These are phyloP conservation scores for Calonectria hawksworthii DNA, from an alignment of 2,329 filamentous ascomycete genomes.

Conservation along the genomic window DNA sequence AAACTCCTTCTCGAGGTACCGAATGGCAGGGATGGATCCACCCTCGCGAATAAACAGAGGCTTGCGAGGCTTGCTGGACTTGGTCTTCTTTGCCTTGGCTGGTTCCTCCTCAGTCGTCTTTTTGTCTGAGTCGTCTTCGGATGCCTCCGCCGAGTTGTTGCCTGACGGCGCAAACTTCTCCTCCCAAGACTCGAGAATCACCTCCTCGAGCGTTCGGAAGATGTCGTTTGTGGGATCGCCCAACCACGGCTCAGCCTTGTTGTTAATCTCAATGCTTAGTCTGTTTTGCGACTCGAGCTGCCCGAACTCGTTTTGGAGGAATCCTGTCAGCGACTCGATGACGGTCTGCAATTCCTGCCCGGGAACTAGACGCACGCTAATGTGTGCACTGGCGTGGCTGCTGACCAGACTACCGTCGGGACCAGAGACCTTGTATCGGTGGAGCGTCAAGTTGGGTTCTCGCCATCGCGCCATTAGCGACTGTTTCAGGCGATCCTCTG, in stretches of 20 bases:
- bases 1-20: constrained; percentile 96
- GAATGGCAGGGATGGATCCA: constrained; percentile 92
- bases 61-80: constrained; percentile 60
- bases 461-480: constrained; percentile 95
- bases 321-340: constrained; percentile 74
- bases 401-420: constrained; percentile 94
- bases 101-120: constrained; percentile 34
- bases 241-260: constrained; percentile 96
- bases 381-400: constrained; percentile 86
- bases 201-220: constrained; percentile 88
- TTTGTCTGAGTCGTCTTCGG: constrained; percentile 8
- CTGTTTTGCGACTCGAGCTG: constrained; percentile 84
- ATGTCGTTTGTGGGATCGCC: constrained; percentile 92
- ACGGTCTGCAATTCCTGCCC: constrained; percentile 91
- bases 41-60: constrained; percentile 96
- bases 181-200: constrained; percentile 88
- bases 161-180: constrained; percentile 58
- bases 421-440: constrained; percentile 92
- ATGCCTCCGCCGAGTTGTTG: constrained; percentile 23
- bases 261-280: constrained; percentile 87
- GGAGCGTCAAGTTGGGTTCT: constrained; percentile 93
- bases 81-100: constrained; percentile 32
- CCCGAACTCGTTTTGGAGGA: constrained; percentile 79
- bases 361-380: constrained; percentile 93
- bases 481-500: constrained; percentile 79